These are phyloP conservation scores for Hermanozyma aechmeae DNA, from an alignment of 805 yeast species.

Conservation along the genomic window DNA sequence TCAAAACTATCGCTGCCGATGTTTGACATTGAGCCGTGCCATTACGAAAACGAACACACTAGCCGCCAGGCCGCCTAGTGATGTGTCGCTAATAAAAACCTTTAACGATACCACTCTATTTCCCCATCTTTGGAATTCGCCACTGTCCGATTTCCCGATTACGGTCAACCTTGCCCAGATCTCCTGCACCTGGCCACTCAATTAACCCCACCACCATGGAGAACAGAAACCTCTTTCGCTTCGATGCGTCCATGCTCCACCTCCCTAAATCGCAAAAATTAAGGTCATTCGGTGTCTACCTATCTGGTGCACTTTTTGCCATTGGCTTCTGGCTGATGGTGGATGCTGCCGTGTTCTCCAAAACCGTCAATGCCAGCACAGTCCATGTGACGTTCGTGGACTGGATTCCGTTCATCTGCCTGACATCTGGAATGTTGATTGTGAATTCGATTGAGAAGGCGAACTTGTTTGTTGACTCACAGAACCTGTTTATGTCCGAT, in stretches of 20 bases:
- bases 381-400: constrained; percentile 88
- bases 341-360: constrained; percentile 82
- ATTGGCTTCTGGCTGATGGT: constrained; percentile 83
- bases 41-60: too few species aligned
- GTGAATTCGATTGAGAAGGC: constrained; percentile 66
- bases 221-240: constrained; percentile 51
- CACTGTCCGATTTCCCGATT: too few species aligned
- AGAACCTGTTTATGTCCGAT: constrained; percentile 32
- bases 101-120: too few species aligned
- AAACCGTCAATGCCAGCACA: constrained; percentile 72
- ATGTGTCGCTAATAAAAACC: too few species aligned
- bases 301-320: constrained; percentile 72
- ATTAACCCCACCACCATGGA: too few species aligned
- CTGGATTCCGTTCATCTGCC: constrained; percentile 90
- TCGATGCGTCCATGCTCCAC: constrained; percentile 42
- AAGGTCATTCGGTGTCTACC: constrained; percentile 65
- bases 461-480: constrained; percentile 37
- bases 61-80: too few species aligned
- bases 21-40: too few species aligned
- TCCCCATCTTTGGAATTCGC: too few species aligned
- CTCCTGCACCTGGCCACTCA: too few species aligned
- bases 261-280: constrained; percentile 65
- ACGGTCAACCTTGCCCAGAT: too few species aligned
- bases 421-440: constrained; percentile 82
- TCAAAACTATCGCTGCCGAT: too few species aligned